phyloP scores from a whole-genome alignment of 75 land plant species.

The Selaginella moellendorffii region DNA sequence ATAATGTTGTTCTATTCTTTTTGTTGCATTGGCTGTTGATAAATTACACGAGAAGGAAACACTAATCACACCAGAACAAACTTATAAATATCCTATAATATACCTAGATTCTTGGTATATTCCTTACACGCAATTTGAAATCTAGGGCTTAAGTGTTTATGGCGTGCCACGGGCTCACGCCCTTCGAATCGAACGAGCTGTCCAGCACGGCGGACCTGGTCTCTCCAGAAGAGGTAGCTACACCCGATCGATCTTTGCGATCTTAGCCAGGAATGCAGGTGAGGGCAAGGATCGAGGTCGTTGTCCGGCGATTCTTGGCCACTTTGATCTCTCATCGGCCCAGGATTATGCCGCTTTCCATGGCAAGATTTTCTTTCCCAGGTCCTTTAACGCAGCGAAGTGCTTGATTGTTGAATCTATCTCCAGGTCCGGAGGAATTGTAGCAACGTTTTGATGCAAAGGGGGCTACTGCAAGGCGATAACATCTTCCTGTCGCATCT shows the following conservation, averaged over 20 bases:
- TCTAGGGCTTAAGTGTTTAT: neutral
- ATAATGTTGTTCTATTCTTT: too few relatives aligned
- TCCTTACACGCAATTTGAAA: too few relatives aligned
- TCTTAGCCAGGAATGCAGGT: constrained; percentile 10
- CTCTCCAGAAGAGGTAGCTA: constrained; percentile 7
- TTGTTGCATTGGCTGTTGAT: too few relatives aligned
- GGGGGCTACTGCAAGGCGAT: neutral
- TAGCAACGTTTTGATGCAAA: constrained; percentile 5
- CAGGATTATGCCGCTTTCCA: constrained; percentile 12
- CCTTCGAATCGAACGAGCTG: constrained; percentile 1
- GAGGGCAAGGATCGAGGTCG: constrained; percentile 14
- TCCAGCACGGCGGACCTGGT: constrained; percentile 6
- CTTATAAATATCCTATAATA: too few relatives aligned
- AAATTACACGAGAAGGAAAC: too few relatives aligned
- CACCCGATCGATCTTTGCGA: neutral
- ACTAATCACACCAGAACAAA: too few relatives aligned
- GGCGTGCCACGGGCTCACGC: neutral
- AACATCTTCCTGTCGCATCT: constrained; percentile 41
- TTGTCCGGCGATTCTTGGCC: constrained; percentile 14
- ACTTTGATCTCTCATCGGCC: constrained; percentile 11
- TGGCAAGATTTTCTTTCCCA: constrained; percentile 13
- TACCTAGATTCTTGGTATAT: too few relatives aligned
- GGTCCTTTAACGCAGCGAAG: neutral
- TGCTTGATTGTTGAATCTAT: neutral
- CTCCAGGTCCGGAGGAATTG: constrained; percentile 6